phyloP scores from a whole-genome alignment of 2,329 filamentous ascomycete species.

The Neofusicoccum sp. region DNA sequence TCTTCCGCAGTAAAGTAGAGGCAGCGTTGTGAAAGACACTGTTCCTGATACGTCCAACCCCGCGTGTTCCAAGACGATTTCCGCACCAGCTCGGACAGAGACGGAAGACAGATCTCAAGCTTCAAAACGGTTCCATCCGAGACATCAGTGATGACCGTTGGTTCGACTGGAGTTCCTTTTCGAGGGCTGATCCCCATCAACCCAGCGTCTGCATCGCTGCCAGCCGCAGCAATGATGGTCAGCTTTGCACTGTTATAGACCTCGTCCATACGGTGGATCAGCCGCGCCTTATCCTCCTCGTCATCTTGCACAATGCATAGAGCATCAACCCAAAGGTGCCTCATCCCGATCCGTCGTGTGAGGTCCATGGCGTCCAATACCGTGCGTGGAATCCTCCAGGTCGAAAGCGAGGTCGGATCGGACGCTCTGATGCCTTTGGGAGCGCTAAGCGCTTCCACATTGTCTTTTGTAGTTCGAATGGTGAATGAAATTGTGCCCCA shows the following conservation, averaged over 20 bases:
- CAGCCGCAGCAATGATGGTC: not conserved
- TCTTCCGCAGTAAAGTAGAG: not conserved
- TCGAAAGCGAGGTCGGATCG: no score
- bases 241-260: not conserved
- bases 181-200: not conserved
- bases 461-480: no score
- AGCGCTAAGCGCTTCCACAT: no score
- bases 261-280: not conserved
- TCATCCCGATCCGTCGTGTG: not conserved
- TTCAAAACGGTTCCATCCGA: no score
- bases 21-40: not conserved
- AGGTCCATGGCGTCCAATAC: not conserved
- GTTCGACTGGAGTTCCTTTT: no score
- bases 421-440: no score
- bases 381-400: not conserved
- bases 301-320: slow-evolving; percentile 18
- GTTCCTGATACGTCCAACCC: slow-evolving; percentile 17
- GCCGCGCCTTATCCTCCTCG: not conserved
- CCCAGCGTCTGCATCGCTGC: not conserved
- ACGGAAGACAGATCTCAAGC: no score
- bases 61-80: not conserved
- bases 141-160: no score
- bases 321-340: slow-evolving; percentile 16
- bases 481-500: no score
- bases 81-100: not conserved